phyloP scores from a whole-genome alignment of 1,139 yeast species.

The Kodamaea alishanica region DNA sequence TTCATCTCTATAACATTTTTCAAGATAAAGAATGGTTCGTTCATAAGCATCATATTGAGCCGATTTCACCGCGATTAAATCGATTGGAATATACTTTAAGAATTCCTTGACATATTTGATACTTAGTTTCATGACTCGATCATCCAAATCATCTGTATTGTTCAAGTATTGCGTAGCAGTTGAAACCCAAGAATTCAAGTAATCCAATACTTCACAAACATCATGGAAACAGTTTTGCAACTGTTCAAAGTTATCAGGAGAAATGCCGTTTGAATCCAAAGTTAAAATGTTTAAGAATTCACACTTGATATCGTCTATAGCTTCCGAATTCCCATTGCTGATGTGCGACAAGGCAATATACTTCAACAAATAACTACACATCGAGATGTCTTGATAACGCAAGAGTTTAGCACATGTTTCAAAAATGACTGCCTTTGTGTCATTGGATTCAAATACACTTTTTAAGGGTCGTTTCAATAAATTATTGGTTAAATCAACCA shows the following conservation, averaged over 20 bases:
- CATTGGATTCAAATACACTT: conserved; percentile 9
- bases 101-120: conserved; percentile 43
- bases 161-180: conserved; percentile 31
- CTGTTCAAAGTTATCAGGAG: conserved; percentile 54
- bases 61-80: conserved; percentile 71
- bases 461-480: conserved; percentile 45
- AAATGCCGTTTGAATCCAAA: conserved; percentile 38
- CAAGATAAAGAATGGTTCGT: conserved; percentile 83
- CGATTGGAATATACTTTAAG: conserved; percentile 56
- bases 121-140: conserved; percentile 23
- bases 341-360: conserved; percentile 71
- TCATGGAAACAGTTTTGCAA: conserved; percentile 65
- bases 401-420: conserved; percentile 63
- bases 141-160: conserved; percentile 12
- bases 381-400: conserved; percentile 66
- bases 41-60: conserved; percentile 84
- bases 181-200: conserved; percentile 72
- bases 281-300: conserved; percentile 62
- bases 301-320: conserved; percentile 42
- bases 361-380: conserved; percentile 74
- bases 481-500: conserved; percentile 64
- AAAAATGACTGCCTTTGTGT: conserved; percentile 43
- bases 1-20: conserved; percentile 59
- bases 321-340: conserved; percentile 44
- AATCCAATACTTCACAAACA: conserved; percentile 76